phyloP scores from a whole-genome alignment of 2,329 filamentous ascomycete species.

The Aureobasidium lini region DNA sequence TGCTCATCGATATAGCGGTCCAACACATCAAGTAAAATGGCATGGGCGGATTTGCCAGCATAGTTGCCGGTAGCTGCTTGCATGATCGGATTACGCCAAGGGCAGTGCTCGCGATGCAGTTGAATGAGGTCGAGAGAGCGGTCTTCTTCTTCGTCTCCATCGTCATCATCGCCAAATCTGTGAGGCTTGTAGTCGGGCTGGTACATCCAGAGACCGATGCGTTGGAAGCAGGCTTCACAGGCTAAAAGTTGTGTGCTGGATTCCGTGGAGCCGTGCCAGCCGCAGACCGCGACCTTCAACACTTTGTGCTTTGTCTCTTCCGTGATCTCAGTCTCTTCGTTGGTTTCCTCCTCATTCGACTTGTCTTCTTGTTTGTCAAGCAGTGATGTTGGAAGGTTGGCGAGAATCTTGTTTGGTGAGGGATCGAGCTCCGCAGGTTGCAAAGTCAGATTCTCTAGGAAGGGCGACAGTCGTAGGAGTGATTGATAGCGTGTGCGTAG shows the following conservation, averaged over 20 bases:
- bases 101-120: constrained; percentile 32
- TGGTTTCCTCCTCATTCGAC: background rate
- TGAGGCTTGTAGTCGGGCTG: constrained; percentile 46
- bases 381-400: constrained; percentile 22
- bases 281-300: constrained; percentile 35
- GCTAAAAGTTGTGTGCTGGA: constrained; percentile 64
- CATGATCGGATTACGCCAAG: constrained; percentile 28
- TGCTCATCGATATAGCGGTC: constrained; percentile 26
- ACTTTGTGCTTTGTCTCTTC: constrained; percentile 18
- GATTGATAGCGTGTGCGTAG: constrained; percentile 24
- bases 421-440: constrained; percentile 19
- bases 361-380: constrained; percentile 16
- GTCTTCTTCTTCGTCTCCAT: constrained; percentile 34
- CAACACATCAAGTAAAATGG: constrained; percentile 27
- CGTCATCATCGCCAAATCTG: constrained; percentile 29
- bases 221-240: constrained; percentile 79
- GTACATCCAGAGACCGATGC: constrained; percentile 91
- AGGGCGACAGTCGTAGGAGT: constrained; percentile 20
- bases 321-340: background rate
- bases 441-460: constrained; percentile 18
- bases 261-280: constrained; percentile 47
- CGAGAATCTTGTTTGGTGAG: constrained; percentile 19
- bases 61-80: constrained; percentile 28
- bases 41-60: constrained; percentile 24
- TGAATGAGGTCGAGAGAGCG: constrained; percentile 25